phyloP scores from a whole-genome alignment of 1,284 basidiomycete species.

The Xerocomus amazonicus region DNA sequence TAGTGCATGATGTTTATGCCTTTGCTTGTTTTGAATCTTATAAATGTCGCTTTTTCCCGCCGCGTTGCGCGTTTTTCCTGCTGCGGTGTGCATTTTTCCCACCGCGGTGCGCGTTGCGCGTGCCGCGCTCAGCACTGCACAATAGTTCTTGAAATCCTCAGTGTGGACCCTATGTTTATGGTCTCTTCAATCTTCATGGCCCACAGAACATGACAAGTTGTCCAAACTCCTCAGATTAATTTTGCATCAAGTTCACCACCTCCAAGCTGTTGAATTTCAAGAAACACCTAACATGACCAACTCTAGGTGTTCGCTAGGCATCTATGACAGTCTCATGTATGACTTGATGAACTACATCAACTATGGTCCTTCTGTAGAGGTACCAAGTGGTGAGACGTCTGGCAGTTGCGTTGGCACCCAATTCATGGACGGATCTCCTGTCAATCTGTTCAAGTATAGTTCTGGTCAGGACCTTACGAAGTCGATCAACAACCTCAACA shows the following conservation, averaged over 20 bases:
- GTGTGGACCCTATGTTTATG: too few relatives aligned
- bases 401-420: conserved; percentile 54
- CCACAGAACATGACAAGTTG: conserved; percentile 82
- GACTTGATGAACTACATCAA: conserved; percentile 83
- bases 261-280: conserved; percentile 64
- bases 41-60: too few relatives aligned
- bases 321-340: conserved; percentile 85
- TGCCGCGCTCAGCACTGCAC: too few relatives aligned
- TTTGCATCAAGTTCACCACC: conserved; percentile 95
- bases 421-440: conserved; percentile 77
- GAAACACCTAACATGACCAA: conserved; percentile 73
- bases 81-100: too few relatives aligned
- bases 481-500: conserved; percentile 61
- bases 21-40: too few relatives aligned
- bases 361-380: conserved; percentile 50
- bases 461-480: conserved; percentile 87
- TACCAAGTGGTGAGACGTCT: conserved; percentile 60
- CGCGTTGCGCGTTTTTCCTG: too few relatives aligned
- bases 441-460: conserved; percentile 80
- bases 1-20: too few relatives aligned
- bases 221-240: conserved; percentile 91
- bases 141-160: too few relatives aligned
- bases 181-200: conserved; percentile 96
- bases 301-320: conserved; percentile 65
- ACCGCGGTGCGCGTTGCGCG: too few relatives aligned